Percentiles rank a stretch among this genome's conserved stretches.
These are phyloP conservation scores for Penicillium atrosanguineum DNA, from an alignment of 495 filamentous ascomycete species.

Conservation along the genomic window DNA sequence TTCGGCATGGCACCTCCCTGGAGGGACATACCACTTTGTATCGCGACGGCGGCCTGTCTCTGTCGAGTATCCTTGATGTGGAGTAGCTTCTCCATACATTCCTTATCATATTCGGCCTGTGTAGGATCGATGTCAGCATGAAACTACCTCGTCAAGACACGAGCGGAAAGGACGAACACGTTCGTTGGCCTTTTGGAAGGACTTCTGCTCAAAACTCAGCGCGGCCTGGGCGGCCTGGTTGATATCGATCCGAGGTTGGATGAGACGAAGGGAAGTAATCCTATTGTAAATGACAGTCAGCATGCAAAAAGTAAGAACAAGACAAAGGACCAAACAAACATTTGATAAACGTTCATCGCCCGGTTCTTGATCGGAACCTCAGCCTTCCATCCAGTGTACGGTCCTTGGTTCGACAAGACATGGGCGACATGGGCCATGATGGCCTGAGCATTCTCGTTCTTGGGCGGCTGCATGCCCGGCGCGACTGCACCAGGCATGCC, in stretches of 20 bases:
- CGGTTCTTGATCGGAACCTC: conserved; percentile 41
- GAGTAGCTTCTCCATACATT: conserved; percentile 46
- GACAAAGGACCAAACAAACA: conserved; percentile 34
- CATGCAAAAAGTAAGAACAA: conserved; percentile 1
- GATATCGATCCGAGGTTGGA: conserved; percentile 46
- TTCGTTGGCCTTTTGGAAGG: conserved; percentile 45
- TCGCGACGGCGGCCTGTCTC: conserved; percentile 42
- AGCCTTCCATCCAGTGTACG: conserved; percentile 46
- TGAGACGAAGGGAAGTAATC: conserved; percentile 49
- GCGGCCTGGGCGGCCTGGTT: conserved; percentile 42
- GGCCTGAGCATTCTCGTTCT: conserved; percentile 32
- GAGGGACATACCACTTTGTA: conserved; percentile 46
- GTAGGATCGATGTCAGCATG: conserved; percentile 2
- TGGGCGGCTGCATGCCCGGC: conserved; percentile 35
- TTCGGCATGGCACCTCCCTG: conserved; percentile 42
- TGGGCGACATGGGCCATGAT: conserved; percentile 39
- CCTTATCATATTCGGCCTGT: conserved; percentile 47
- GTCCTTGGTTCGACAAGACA: conserved; percentile 36
- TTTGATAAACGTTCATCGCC: conserved; percentile 44
- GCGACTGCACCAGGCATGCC: conserved; percentile 39
- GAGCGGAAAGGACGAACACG: conserved; percentile 31
- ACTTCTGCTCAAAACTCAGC: conserved; percentile 46
- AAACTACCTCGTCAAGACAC: background rate
- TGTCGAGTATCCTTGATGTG: conserved; percentile 48
- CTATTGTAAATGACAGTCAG: conserved; percentile 20